Evolutionary conservation across 331 rosid genomes (phyloP).

Genomic region (Telfairia occidentalis): DNA sequence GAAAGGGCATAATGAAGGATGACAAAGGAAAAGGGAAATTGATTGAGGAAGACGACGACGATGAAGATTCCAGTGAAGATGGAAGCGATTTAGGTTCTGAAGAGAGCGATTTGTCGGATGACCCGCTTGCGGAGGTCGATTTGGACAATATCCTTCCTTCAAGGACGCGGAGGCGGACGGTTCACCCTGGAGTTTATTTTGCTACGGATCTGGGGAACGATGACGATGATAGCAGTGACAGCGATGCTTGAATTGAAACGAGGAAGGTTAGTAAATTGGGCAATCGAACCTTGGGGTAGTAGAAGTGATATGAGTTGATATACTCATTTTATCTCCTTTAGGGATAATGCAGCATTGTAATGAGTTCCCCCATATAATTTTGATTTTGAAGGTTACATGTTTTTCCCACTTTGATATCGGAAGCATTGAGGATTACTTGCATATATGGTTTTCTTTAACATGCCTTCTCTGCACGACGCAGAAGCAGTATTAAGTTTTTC

Average conservation of each 20-base stretch:
- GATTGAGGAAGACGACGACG: slow-evolving; percentile 49
- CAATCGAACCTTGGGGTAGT: neutral
- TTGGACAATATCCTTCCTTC: slow-evolving; percentile 90
- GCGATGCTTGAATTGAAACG: slow-evolving; percentile 29
- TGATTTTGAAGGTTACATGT: slow-evolving; percentile 4
- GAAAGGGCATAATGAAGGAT: slow-evolving; percentile 51
- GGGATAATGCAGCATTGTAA: slow-evolving; percentile 10
- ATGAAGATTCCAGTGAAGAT: slow-evolving; percentile 30
- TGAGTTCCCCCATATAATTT: neutral
- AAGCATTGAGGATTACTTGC: neutral
- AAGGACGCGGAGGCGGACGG: slow-evolving; percentile 62
- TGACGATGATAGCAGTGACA: slow-evolving; percentile 29
- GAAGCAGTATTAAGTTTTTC: neutral
- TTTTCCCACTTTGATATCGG: neutral
- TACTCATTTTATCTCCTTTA: neutral
- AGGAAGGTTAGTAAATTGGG: neutral
- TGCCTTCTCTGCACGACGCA: neutral
- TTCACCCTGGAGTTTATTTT: slow-evolving; percentile 48
- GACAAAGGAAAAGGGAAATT: slow-evolving; percentile 85
- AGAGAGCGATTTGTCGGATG: slow-evolving; percentile 75
- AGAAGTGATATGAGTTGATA: neutral
- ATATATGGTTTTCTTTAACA: neutral
- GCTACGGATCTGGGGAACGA: slow-evolving; percentile 29
- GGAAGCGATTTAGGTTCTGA: slow-evolving; percentile 36
- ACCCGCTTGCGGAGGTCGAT: slow-evolving; percentile 83